A percentile compares a stretch with the other conserved stretches of the same genome.
Evolutionary conservation across 192 early-diverging fungal species (phyloP).

Genomic region (Backusella parvicylindrica): DNA sequence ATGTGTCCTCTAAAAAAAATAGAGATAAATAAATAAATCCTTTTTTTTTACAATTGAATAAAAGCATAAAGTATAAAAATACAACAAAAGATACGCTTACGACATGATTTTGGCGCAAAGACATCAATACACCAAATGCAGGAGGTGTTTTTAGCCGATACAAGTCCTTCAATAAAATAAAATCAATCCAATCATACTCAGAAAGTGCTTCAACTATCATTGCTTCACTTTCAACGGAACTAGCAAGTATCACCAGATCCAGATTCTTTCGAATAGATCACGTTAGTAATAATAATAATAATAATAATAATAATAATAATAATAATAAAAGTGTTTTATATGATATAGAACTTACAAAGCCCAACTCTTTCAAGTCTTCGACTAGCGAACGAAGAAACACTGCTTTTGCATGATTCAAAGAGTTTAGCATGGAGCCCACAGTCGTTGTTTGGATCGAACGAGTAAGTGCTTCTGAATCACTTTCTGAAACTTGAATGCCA

Average conservation of each 20-base stretch:
- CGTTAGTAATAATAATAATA: neutral
- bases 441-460: neutral
- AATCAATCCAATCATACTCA: neutral
- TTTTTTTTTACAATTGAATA: too few species aligned
- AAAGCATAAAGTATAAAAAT: too few species aligned
- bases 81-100: too few species aligned
- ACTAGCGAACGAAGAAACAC: neutral
- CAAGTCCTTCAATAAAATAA: neutral
- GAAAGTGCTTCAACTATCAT: neutral
- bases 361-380: neutral
- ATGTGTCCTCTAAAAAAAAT: neutral
- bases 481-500: neutral
- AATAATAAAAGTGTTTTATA: too few species aligned
- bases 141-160: neutral
- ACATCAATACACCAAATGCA: neutral
- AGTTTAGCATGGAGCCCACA: neutral
- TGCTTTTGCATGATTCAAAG: neutral
- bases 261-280: neutral
- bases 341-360: neutral
- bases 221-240: neutral
- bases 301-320: neutral
- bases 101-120: neutral
- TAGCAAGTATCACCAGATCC: neutral
- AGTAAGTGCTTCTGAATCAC: neutral
- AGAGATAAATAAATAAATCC: neutral